These are phyloP conservation scores for Calonectria fujianensis DNA, from an alignment of 2,329 filamentous ascomycete genomes.

Conservation along the genomic window DNA sequence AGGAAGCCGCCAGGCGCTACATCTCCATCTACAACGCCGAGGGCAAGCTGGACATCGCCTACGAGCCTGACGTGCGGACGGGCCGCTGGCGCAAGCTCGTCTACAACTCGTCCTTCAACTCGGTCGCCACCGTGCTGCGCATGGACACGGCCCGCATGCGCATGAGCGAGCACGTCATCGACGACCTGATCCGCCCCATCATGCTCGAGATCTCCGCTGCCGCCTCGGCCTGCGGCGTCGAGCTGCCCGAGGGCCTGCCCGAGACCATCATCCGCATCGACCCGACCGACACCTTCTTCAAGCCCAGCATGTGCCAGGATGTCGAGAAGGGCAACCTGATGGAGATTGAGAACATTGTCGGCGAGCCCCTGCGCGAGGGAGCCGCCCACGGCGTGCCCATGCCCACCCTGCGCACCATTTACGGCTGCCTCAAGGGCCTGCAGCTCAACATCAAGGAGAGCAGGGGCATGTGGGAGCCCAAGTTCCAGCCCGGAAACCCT, in stretches of 20 bases:
- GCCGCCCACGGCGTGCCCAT: constrained; percentile 66
- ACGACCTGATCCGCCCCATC: constrained; percentile 69
- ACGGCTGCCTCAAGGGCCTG: constrained; percentile 67
- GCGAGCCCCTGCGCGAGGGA: constrained; percentile 70
- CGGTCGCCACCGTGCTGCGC: constrained; percentile 69
- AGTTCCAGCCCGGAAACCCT: constrained; percentile 51
- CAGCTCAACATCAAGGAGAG: constrained; percentile 69
- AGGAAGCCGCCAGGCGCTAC: constrained; percentile 63
- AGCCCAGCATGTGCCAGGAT: constrained; percentile 74
- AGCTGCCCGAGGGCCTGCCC: constrained; percentile 64
- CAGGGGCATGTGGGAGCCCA: constrained; percentile 58
- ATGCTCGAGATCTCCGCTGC: constrained; percentile 72
- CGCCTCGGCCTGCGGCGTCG: constrained; percentile 64
- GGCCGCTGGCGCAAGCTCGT: constrained; percentile 72
- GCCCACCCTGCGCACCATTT: constrained; percentile 69
- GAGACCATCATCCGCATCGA: constrained; percentile 72
- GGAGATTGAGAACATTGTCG: constrained; percentile 72
- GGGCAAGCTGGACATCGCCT: constrained; percentile 65
- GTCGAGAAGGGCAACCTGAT: constrained; percentile 63
- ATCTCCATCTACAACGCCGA: constrained; percentile 67
- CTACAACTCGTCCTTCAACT: constrained; percentile 71
- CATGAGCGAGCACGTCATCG: constrained; percentile 65
- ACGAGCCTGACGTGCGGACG: constrained; percentile 64
- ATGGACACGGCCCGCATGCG: constrained; percentile 72
- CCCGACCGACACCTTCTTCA: constrained; percentile 68